Base-by-base conservation (phyloP, 2,329 filamentous ascomycete genomes). In the Ambrosiella cleistominuta region DNA sequence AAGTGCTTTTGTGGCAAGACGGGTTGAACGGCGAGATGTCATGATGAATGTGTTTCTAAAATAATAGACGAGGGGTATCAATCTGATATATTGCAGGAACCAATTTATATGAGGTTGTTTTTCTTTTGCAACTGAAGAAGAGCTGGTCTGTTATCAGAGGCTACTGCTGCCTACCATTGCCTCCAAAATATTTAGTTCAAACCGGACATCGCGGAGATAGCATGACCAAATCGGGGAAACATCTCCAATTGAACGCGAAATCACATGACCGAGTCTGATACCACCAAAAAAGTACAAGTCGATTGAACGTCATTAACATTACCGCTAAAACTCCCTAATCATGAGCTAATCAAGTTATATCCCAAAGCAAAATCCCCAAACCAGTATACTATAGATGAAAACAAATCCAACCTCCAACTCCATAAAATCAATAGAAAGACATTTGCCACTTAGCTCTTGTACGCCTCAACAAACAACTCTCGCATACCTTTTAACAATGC, bases 401-500 rank as follows among this genome's bases (percentile, higher is more conserved):
- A 15, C n/a, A 17, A 17, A n/a, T 36, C 44, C 53, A 27, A 54
- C 36, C 53, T 17, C 39, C 17, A 44, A 42, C 36, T n/a, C 37
- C 53, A 44, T 40, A 55, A 57, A 50, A 19, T 27, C 37, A 27
- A 17, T 12, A 15, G n/a, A 53, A 36, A 12, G 19, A n/a, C 11
- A 53, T 37, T 38, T 38, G 19, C 15, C 3, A 11, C 38, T 56
- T 57, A 60, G 19, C 45, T 55, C 69, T 77, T 81, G 70, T 83
- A 75, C 15, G 78, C 77, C 67, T 84, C 81, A 0, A 82, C 80
- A 71, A 93, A 91, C 59, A 91, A 67, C 69, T 85, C 82, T 63
- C 87, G 76, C 86, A 94, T 93, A 2, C 83, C 85, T 72, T 91
- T 93, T 60, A 93, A 70, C 67, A 93, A 75, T 45, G 77, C 73